Conservation (phyloP, 148 eudicot species). For the Cornus suecica region DNA sequence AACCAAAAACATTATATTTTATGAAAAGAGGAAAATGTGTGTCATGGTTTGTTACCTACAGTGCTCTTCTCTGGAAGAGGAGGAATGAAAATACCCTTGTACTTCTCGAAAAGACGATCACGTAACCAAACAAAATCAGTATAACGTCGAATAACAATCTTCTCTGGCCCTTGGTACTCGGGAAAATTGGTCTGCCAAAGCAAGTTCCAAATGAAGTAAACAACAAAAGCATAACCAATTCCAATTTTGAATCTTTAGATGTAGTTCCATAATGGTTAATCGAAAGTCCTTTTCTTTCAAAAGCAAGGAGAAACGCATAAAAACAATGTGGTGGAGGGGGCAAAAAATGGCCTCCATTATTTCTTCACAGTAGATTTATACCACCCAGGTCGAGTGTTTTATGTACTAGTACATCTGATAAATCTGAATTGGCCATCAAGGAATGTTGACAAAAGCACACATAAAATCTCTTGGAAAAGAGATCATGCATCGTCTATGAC, state of each 20-base stretch:
- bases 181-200: constrained; percentile 85
- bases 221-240: neutral
- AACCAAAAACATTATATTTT: too few relatives aligned
- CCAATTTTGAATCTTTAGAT: neutral
- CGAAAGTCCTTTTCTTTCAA: neutral
- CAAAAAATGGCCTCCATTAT: neutral
- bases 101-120: constrained; percentile 94
- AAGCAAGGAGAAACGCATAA: neutral
- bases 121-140: constrained; percentile 93
- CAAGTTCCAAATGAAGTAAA: constrained; percentile 8
- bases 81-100: constrained; percentile 92
- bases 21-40: neutral
- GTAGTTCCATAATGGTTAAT: neutral
- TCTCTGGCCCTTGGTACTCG: constrained; percentile 87
- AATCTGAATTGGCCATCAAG: too few relatives aligned
- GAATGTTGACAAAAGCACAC: neutral
- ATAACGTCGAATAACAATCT: constrained; percentile 91
- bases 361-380: neutral
- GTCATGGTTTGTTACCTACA: constrained; percentile 53
- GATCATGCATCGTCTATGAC: neutral
- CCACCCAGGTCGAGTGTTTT: neutral
- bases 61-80: constrained; percentile 99
- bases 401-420: too few relatives aligned
- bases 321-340: neutral
- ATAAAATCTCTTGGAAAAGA: neutral